phyloP scores from a whole-genome alignment of 2,329 filamentous ascomycete genomes.

The Microdochium bolleyi region DNA sequence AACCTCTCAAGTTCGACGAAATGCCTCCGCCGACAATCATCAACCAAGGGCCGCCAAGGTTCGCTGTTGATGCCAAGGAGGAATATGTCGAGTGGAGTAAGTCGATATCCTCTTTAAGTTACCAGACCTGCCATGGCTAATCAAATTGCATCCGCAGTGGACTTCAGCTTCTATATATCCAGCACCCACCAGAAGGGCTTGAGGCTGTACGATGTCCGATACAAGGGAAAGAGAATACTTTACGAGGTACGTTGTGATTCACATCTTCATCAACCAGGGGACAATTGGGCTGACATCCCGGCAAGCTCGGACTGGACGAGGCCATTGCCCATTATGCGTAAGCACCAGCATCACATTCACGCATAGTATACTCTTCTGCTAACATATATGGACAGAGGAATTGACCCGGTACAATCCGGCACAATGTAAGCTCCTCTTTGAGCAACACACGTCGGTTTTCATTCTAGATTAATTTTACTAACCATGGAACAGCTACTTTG shows the following conservation, averaged over 20 bases:
- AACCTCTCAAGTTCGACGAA: conserved; percentile 33
- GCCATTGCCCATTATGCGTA: conserved; percentile 14
- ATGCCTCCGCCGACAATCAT: conserved; percentile 43
- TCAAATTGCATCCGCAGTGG: conserved; percentile 16
- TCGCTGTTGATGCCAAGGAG: conserved; percentile 22
- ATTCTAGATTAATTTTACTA: neutral
- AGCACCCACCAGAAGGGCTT: conserved; percentile 25
- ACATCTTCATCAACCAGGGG: neutral
- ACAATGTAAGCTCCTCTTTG: neutral
- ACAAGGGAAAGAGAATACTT: conserved; percentile 28
- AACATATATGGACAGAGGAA: conserved; percentile 7
- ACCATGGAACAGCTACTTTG: neutral
- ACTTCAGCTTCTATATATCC: conserved; percentile 28
- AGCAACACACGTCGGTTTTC: neutral
- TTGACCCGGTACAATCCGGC: conserved; percentile 15
- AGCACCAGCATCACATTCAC: neutral
- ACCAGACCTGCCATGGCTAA: neutral
- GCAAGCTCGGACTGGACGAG: conserved; percentile 12
- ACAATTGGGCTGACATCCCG: neutral
- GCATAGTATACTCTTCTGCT: neutral
- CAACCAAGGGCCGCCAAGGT: conserved; percentile 23
- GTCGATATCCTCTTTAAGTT: neutral
- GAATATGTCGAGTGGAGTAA: conserved; percentile 26
- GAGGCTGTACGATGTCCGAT: conserved; percentile 26
- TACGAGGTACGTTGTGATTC: conserved; percentile 15